Evolutionary conservation across 108 stramenopile species (phyloP).

Genomic region (Ochromonas danica): DNA sequence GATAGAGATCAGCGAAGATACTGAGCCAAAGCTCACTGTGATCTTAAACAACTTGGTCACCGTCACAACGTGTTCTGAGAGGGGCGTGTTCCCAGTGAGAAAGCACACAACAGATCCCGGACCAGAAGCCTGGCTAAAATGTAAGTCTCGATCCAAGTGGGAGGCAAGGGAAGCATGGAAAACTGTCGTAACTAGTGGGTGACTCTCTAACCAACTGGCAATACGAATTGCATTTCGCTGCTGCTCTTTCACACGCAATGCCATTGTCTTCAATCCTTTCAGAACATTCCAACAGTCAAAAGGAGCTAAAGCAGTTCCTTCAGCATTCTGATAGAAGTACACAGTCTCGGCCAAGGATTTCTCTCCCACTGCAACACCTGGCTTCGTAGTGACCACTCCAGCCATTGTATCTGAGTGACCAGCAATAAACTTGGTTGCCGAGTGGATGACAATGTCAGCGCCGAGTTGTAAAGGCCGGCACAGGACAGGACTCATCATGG

Average conservation of each 20-base stretch:
- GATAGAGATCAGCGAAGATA: conserved; percentile 54
- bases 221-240: conserved; percentile 37
- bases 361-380: not conserved
- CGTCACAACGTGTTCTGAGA: conserved; percentile 50
- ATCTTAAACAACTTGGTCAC: conserved; percentile 57
- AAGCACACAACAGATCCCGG: conserved; percentile 57
- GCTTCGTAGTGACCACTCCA: conserved; percentile 34
- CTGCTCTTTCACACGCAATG: conserved; percentile 27
- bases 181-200: conserved; percentile 41
- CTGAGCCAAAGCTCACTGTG: conserved; percentile 59
- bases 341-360: conserved; percentile 6
- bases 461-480: conserved; percentile 39
- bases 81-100: conserved; percentile 45
- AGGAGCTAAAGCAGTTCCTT: conserved; percentile 37
- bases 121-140: conserved; percentile 51
- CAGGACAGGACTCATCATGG: conserved; percentile 39
- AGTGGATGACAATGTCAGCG: conserved; percentile 48
- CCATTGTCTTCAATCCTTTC: conserved; percentile 46
- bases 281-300: conserved; percentile 44
- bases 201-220: conserved; percentile 22
- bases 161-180: conserved; percentile 45
- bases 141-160: conserved; percentile 46
- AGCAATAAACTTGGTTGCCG: conserved; percentile 39
- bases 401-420: conserved; percentile 49
- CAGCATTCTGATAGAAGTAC: conserved; percentile 36